These are phyloP conservation scores for Xerophyta viscosa DNA, from an alignment of 106 monocot species.

Conservation along the genomic window DNA sequence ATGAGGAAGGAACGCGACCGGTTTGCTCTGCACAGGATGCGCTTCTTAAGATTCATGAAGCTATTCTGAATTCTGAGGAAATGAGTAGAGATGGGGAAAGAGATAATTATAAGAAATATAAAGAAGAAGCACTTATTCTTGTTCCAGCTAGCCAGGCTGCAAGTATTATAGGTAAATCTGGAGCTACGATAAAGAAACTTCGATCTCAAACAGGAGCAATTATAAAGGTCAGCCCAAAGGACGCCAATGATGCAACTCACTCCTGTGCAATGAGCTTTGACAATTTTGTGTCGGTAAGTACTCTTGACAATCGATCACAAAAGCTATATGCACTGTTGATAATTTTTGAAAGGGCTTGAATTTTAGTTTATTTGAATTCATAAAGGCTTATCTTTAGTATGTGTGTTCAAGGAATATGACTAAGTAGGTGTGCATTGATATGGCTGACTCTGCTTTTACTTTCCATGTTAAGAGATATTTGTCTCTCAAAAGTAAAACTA, in stretches of 20 bases:
- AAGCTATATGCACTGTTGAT: too few species aligned
- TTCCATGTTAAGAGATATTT: too few species aligned
- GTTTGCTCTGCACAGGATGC: slow-evolving; percentile 78
- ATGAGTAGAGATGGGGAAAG: slow-evolving; percentile 46
- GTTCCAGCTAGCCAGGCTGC: slow-evolving; percentile 81
- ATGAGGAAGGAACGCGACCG: slow-evolving; percentile 30
- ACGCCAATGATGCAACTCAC: slow-evolving; percentile 49
- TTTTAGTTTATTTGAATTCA: too few species aligned
- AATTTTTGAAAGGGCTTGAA: too few species aligned
- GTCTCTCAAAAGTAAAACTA: too few species aligned
- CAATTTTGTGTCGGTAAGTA: slow-evolving; percentile 68
- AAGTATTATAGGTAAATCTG: slow-evolving; percentile 74
- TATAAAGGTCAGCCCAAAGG: slow-evolving; percentile 71
- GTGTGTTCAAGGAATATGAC: too few species aligned
- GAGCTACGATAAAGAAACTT: slow-evolving; percentile 71
- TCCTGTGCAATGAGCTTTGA: slow-evolving; percentile 92
- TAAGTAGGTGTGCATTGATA: too few species aligned
- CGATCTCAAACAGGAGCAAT: slow-evolving; percentile 45
- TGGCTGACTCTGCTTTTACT: too few species aligned
- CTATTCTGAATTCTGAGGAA: slow-evolving; percentile 53
- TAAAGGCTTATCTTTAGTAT: too few species aligned
- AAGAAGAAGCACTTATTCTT: slow-evolving; percentile 62
- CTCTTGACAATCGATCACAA: background rate
- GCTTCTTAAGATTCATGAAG: slow-evolving; percentile 59
- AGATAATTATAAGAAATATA: slow-evolving; percentile 23